Evolutionary conservation across 2,329 filamentous ascomycete species (phyloP).

Genomic region (Colletotrichum sp.): DNA sequence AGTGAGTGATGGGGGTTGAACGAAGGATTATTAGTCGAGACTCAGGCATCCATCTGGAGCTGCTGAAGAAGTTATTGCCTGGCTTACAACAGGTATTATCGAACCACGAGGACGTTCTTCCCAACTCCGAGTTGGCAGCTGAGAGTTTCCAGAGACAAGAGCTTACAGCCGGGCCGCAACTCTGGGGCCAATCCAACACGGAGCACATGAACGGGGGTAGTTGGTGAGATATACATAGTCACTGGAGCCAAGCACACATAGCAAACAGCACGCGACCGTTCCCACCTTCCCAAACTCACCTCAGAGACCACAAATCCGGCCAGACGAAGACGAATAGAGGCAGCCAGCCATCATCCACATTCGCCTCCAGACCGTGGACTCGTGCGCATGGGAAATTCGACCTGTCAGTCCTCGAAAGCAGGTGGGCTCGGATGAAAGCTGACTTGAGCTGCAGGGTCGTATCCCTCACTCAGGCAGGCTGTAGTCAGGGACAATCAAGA

Average conservation of each 20-base stretch:
- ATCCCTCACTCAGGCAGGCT: neutral
- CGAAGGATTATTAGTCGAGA: neutral
- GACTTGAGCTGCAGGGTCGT: neutral
- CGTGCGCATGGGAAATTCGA: neutral
- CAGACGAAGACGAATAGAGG: neutral
- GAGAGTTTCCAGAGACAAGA: neutral
- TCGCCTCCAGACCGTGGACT: neutral
- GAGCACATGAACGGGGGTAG: neutral
- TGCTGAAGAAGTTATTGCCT: neutral
- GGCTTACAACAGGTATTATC: neutral
- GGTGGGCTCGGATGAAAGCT: neutral
- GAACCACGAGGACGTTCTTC: neutral
- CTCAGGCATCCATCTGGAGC: neutral
- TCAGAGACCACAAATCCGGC: neutral
- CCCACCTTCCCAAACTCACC: neutral
- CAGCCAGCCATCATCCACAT: neutral
- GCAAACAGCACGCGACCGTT: neutral
- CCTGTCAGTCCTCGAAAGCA: neutral
- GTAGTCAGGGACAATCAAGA: neutral
- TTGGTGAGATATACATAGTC: neutral
- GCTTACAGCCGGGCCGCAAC: neutral
- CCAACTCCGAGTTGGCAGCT: neutral
- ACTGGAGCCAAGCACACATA: neutral
- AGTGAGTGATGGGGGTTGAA: neutral
- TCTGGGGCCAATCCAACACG: neutral